Evolutionary conservation across 2,329 filamentous ascomycete genomes (phyloP).

Genomic region (Paecilomyces formosus): DNA sequence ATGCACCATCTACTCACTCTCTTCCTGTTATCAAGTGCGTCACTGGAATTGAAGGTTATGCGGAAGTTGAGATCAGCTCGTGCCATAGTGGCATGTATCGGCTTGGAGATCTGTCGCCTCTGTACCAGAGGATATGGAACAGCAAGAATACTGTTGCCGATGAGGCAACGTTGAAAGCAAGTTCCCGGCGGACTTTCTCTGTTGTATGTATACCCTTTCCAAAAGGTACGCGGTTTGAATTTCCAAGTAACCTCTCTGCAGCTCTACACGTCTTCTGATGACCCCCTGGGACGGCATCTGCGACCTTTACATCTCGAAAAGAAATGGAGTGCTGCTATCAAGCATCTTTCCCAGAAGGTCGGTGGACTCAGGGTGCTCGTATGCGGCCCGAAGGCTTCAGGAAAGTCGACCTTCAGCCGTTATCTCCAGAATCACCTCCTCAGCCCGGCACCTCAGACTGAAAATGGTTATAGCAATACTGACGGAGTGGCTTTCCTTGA

Average conservation of each 20-base stretch:
- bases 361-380: constrained; percentile 39
- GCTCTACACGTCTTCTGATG: constrained; percentile 36
- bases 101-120: constrained; percentile 41
- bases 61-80: constrained; percentile 44
- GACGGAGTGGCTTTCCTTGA: constrained; percentile 49
- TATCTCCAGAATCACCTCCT: constrained; percentile 50
- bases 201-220: constrained; percentile 22
- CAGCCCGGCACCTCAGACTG: constrained; percentile 27
- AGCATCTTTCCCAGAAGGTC: constrained; percentile 34
- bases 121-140: constrained; percentile 50
- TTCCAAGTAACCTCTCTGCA: constrained; percentile 8
- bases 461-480: constrained; percentile 19
- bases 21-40: constrained; percentile 46
- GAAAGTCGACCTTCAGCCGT: constrained; percentile 54
- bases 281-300: constrained; percentile 33
- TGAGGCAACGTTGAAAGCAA: constrained; percentile 24
- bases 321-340: constrained; percentile 38
- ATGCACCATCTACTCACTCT: constrained; percentile 50
- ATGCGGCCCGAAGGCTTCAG: constrained; percentile 49
- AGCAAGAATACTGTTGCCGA: constrained; percentile 24
- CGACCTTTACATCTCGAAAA: constrained; percentile 36
- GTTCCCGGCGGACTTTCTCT: constrained; percentile 29
- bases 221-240: not conserved
- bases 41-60: constrained; percentile 31
- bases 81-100: constrained; percentile 37